phyloP scores from a whole-genome alignment of 345 rosid species.

The Pelargonium nanum region DNA sequence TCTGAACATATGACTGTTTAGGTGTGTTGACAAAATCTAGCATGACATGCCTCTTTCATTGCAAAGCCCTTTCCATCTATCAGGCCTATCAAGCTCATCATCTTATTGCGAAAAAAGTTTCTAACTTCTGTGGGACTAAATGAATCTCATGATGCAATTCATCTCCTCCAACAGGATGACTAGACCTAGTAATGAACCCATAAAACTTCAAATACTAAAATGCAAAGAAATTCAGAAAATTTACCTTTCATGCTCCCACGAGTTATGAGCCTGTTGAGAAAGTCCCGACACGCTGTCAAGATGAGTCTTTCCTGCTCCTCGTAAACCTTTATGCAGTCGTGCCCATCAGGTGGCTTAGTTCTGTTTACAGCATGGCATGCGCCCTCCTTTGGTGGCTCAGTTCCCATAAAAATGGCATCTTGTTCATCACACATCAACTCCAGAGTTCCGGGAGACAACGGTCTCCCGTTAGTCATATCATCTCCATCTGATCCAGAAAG shows the following conservation, averaged over 20 bases:
- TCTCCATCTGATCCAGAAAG: conserved; percentile 4
- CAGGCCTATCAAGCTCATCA: background rate
- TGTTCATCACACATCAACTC: conserved; percentile 24
- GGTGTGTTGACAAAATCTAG: background rate
- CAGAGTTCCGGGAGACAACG: conserved; percentile 15
- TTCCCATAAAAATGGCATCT: conserved; percentile 16
- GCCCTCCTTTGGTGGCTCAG: conserved; percentile 10
- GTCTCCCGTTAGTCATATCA: conserved; percentile 13
- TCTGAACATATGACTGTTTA: no score
- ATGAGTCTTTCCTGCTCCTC: conserved; percentile 46
- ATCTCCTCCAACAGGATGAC: background rate
- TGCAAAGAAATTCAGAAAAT: background rate
- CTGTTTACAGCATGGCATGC: conserved; percentile 10
- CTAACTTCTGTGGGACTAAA: background rate
- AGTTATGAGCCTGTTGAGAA: conserved; percentile 36
- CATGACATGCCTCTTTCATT: no score
- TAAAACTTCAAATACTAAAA: background rate
- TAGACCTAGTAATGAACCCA: background rate
- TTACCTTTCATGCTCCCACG: conserved; percentile 45
- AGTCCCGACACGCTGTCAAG: conserved; percentile 40
- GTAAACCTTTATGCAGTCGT: conserved; percentile 27
- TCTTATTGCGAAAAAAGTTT: background rate
- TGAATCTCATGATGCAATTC: background rate
- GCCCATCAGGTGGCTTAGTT: conserved; percentile 9
- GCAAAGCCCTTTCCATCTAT: no score